A percentile compares a stretch with the other conserved stretches of the same genome.
These are phyloP conservation scores for Trametes pubescens DNA, from an alignment of 1,284 basidiomycete species.

Conservation along the genomic window DNA sequence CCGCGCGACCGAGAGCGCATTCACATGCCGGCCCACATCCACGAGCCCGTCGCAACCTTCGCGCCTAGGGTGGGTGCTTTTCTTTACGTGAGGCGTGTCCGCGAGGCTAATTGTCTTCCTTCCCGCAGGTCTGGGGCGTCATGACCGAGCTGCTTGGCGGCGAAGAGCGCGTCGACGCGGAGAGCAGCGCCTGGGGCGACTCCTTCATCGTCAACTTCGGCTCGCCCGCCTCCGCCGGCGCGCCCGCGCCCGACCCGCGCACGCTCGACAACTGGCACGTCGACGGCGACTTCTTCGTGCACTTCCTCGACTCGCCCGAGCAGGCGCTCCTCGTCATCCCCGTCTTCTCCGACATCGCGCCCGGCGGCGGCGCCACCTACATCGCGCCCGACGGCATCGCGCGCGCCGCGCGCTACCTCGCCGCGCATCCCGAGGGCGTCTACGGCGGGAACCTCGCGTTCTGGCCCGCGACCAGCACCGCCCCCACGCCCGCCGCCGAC, in stretches of 20 bases:
- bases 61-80: slow-evolving; percentile 56
- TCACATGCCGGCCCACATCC: slow-evolving; percentile 62
- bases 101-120: neutral
- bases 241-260: slow-evolving; percentile 38
- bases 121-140: slow-evolving; percentile 59
- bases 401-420: slow-evolving; percentile 60
- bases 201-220: slow-evolving; percentile 69
- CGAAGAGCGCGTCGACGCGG: slow-evolving; percentile 61
- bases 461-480: slow-evolving; percentile 53
- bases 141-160: slow-evolving; percentile 67
- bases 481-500: slow-evolving; percentile 46
- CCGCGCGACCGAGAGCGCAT: slow-evolving; percentile 53
- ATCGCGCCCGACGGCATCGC: slow-evolving; percentile 63
- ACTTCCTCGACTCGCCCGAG: slow-evolving; percentile 69
- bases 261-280: slow-evolving; percentile 70
- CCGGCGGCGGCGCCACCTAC: slow-evolving; percentile 62
- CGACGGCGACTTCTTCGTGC: slow-evolving; percentile 71
- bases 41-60: slow-evolving; percentile 55
- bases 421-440: slow-evolving; percentile 63
- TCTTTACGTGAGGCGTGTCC: neutral
- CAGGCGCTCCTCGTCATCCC: slow-evolving; percentile 68
- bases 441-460: slow-evolving; percentile 54
- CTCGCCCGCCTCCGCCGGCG: slow-evolving; percentile 44
- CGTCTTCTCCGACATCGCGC: slow-evolving; percentile 60
- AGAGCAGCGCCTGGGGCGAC: slow-evolving; percentile 59